Evolutionary conservation across 805 yeast genomes (phyloP).

Genomic region (Cyberlindnera misumaiensis): DNA sequence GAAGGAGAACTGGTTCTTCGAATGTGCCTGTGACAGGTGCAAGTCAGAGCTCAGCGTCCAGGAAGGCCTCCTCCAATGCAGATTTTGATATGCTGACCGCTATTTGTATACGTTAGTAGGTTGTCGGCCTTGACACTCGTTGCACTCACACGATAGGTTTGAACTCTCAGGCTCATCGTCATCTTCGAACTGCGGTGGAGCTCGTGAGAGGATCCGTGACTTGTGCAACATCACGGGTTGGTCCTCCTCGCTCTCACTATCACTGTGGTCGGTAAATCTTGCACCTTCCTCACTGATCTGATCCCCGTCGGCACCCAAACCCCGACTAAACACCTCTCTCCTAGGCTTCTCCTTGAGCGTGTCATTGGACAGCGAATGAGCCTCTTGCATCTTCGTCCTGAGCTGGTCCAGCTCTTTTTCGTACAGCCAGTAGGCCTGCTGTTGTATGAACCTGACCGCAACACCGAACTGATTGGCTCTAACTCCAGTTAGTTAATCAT

Average conservation of each 20-base stretch:
- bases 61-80: constrained; percentile 35
- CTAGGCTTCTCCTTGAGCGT: background rate
- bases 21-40: constrained; percentile 48
- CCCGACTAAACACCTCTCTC: background rate
- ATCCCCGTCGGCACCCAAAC: background rate
- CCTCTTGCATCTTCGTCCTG: constrained; percentile 16
- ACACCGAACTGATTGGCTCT: constrained; percentile 16
- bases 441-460: constrained; percentile 21
- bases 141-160: constrained; percentile 27
- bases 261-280: no score
- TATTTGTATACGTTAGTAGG: constrained; percentile 8
- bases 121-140: no score
- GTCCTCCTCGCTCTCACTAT: background rate
- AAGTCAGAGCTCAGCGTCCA: constrained; percentile 26
- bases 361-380: constrained; percentile 2
- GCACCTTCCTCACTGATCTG: no score
- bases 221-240: constrained; percentile 15
- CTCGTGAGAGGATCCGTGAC: constrained; percentile 19
- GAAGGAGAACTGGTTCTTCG: constrained; percentile 52
- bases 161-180: constrained; percentile 18
- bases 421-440: constrained; percentile 24
- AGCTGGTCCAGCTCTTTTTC: constrained; percentile 23
- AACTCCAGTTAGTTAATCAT: background rate
- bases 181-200: constrained; percentile 11
- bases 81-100: constrained; percentile 31